These are phyloP conservation scores for Entamoeba invadens DNA, from an alignment of 208 protist species.

Conservation along the genomic window DNA sequence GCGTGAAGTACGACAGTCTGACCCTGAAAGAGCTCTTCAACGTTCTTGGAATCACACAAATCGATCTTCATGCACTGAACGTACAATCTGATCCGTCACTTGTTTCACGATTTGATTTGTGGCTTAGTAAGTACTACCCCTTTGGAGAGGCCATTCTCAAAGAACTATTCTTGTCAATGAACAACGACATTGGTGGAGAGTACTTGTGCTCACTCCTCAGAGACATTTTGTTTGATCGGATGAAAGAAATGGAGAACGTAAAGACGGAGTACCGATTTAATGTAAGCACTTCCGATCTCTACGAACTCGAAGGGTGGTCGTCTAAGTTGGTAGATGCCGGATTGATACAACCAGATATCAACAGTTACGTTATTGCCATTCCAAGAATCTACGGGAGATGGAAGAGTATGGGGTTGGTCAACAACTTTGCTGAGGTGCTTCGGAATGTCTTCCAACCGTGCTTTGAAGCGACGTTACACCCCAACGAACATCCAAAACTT, in stretches of 20 bases:
- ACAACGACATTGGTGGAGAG: constrained; percentile 11
- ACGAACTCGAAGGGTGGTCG: neutral
- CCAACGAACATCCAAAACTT: constrained; percentile 70
- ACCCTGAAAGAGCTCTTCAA: constrained; percentile 28
- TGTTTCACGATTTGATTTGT: constrained; percentile 26
- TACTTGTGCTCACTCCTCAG: constrained; percentile 4
- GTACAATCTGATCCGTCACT: constrained; percentile 10
- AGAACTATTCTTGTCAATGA: constrained; percentile 8
- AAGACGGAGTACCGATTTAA: constrained; percentile 4
- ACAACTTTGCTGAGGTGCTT: neutral
- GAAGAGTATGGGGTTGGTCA: neutral
- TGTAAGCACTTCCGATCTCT: neutral
- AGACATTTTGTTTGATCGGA: neutral
- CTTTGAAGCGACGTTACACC: constrained; percentile 82
- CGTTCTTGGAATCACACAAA: constrained; percentile 24
- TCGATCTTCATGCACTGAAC: constrained; percentile 34
- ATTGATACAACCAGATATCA: neutral
- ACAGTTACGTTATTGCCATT: constrained; percentile 20
- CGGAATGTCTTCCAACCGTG: constrained; percentile 78
- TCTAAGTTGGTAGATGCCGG: neutral
- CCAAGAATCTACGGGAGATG: neutral
- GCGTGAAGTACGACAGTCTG: neutral
- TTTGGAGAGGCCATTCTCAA: neutral
- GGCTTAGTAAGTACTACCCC: neutral
- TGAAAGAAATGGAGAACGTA: neutral